Conservation (phyloP, 805 yeast genomes). For the Myxozyma mucilagina region DNA sequence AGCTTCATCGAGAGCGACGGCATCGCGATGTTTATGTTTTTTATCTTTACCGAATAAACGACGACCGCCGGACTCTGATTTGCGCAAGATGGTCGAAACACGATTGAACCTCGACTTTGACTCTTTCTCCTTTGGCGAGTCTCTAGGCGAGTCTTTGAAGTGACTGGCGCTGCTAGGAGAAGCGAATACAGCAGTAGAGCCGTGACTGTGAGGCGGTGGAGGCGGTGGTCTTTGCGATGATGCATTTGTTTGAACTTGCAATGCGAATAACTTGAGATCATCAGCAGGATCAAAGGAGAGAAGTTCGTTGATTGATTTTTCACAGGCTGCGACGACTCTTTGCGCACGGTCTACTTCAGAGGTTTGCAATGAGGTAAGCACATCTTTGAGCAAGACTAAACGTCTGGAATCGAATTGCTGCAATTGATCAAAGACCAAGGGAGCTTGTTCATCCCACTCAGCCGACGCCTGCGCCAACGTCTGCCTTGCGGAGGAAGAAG, state of each 20-base stretch:
- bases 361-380: slow-evolving; percentile 65
- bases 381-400: slow-evolving; percentile 61
- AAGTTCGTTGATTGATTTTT: slow-evolving; percentile 63
- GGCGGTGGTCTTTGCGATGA: background rate
- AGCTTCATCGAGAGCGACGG: slow-evolving; percentile 5
- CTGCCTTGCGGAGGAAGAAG: no score
- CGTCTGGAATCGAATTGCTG: slow-evolving; percentile 69
- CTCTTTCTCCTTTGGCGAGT: slow-evolving; percentile 4
- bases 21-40: slow-evolving; percentile 5
- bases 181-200: no score
- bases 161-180: slow-evolving; percentile 5
- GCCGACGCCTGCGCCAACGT: no score
- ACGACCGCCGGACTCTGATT: slow-evolving; percentile 22
- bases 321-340: slow-evolving; percentile 52
- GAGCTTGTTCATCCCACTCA: slow-evolving; percentile 74
- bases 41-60: slow-evolving; percentile 30
- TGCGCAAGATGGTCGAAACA: slow-evolving; percentile 22
- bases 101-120: slow-evolving; percentile 15
- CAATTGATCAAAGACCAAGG: slow-evolving; percentile 70
- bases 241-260: slow-evolving; percentile 28
- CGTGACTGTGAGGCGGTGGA: slow-evolving; percentile 12
- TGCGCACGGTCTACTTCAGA: slow-evolving; percentile 56
- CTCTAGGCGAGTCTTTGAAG: slow-evolving; percentile 12
- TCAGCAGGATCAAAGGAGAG: slow-evolving; percentile 62
- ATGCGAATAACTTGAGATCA: slow-evolving; percentile 60